A percentile compares a stretch with the other conserved stretches of the same genome.
These are phyloP conservation scores for Diplodia corticola DNA, from an alignment of 2,329 filamentous ascomycete species.

Conservation along the genomic window DNA sequence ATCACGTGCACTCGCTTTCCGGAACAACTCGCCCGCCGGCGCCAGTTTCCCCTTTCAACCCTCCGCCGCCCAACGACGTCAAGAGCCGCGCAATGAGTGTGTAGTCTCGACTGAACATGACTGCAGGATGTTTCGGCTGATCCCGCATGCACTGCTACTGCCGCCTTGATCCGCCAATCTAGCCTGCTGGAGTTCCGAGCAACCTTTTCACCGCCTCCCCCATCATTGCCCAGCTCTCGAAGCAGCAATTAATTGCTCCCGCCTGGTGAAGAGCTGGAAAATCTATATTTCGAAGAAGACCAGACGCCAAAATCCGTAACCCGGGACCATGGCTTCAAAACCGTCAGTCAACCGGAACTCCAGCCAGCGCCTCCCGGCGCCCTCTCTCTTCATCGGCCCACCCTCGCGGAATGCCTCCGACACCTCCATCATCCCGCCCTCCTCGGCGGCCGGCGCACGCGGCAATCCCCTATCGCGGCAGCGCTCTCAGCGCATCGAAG, in stretches of 20 bases:
- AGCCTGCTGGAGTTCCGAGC: not conserved
- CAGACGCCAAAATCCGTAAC: too few species aligned
- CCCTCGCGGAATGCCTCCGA: slow-evolving; percentile 73
- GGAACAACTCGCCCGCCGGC: slow-evolving; percentile 5
- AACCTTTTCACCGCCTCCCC: not conserved
- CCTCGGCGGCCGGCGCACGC: slow-evolving; percentile 29
- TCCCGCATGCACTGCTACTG: not conserved
- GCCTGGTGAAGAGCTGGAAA: not conserved
- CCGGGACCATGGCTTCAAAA: not conserved
- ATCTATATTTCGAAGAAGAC: not conserved
- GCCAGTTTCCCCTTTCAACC: slow-evolving; percentile 2
- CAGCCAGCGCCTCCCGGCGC: slow-evolving; percentile 61
- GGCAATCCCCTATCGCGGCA: slow-evolving; percentile 34
- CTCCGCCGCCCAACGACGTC: not conserved
- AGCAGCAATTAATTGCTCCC: not conserved
- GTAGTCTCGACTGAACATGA: not conserved
- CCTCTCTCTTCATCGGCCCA: slow-evolving; percentile 75
- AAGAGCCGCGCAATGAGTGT: too few species aligned
- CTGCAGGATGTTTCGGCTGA: not conserved
- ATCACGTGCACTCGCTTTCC: slow-evolving; percentile 19
- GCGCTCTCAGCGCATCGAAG: slow-evolving; percentile 37
- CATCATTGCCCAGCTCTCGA: too few species aligned
- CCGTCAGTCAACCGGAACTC: slow-evolving; percentile 8
- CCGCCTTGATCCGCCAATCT: not conserved
- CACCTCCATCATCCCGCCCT: slow-evolving; percentile 45